Conservation (phyloP, 2,329 filamentous ascomycete species). For the Sarocladium kiliense region DNA sequence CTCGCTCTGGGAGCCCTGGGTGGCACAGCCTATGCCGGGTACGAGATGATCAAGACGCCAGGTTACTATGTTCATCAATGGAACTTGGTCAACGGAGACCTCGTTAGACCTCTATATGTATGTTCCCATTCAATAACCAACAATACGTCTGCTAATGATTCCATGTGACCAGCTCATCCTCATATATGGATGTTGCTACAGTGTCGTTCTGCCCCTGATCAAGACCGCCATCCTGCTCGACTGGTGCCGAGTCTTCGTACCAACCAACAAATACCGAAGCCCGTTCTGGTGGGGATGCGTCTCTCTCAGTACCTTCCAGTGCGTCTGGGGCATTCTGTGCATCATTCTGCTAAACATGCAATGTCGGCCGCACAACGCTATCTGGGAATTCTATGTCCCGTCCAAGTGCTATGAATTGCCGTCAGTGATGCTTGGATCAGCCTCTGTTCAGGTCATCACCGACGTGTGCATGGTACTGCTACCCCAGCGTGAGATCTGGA, state of each 20-base stretch:
- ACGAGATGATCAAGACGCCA: conserved; percentile 19
- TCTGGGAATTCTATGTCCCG: conserved; percentile 26
- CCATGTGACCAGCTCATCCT: conserved; percentile 21
- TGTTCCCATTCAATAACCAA: too few relatives aligned
- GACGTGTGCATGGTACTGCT: conserved; percentile 24
- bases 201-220: conserved; percentile 29
- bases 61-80: conserved; percentile 32
- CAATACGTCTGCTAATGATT: background rate
- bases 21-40: conserved; percentile 18
- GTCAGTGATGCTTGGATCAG: conserved; percentile 22
- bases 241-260: conserved; percentile 34
- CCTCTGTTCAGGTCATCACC: conserved; percentile 23
- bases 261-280: conserved; percentile 17
- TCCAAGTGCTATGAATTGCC: conserved; percentile 25
- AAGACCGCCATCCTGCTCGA: conserved; percentile 37
- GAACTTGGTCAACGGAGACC: conserved; percentile 23
- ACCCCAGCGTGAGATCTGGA: conserved; percentile 25
- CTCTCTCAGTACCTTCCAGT: conserved; percentile 24
- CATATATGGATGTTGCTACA: conserved; percentile 29
- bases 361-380: conserved; percentile 27
- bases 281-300: conserved; percentile 30
- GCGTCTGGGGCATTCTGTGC: conserved; percentile 20
- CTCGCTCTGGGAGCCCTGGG: conserved; percentile 12
- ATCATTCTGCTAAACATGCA: conserved; percentile 27
- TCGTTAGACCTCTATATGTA: conserved; percentile 21